Percentiles rank a stretch among this genome's conserved stretches.
Evolutionary conservation across 1,284 basidiomycete species (phyloP).

Genomic region (Boletus semigastroideus): DNA sequence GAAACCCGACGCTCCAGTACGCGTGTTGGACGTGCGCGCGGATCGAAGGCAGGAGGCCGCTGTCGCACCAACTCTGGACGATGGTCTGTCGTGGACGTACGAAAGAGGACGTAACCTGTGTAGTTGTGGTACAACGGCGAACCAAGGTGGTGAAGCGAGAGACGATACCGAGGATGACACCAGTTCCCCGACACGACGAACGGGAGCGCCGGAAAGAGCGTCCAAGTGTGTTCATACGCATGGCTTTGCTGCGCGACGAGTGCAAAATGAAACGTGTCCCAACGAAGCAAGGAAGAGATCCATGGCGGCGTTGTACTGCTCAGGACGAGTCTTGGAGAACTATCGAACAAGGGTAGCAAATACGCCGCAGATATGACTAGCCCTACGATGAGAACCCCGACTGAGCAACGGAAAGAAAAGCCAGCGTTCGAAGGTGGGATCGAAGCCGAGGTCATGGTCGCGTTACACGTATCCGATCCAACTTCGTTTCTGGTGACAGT

Average conservation of each 20-base stretch:
- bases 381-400: conserved; percentile 18
- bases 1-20: conserved; percentile 89
- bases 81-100: conserved; percentile 31
- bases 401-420: conserved; percentile 25
- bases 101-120: conserved; percentile 67
- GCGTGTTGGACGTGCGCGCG: conserved; percentile 83
- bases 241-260: conserved; percentile 68
- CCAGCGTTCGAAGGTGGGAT: conserved; percentile 22
- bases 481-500: too few relatives aligned
- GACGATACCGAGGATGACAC: conserved; percentile 47
- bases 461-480: too few relatives aligned
- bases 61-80: conserved; percentile 64
- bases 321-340: conserved; percentile 42
- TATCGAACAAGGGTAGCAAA: conserved; percentile 43
- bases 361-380: conserved; percentile 31
- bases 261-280: conserved; percentile 87
- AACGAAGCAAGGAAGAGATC: conserved; percentile 58
- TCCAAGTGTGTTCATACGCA: conserved; percentile 81
- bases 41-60: conserved; percentile 55
- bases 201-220: conserved; percentile 80
- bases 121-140: conserved; percentile 66
- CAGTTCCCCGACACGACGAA: conserved; percentile 36
- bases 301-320: conserved; percentile 18
- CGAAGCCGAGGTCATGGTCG: not conserved
- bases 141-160: conserved; percentile 53